Conservation (phyloP, 1,284 basidiomycete genomes). For the Pseudozyma pruni region DNA sequence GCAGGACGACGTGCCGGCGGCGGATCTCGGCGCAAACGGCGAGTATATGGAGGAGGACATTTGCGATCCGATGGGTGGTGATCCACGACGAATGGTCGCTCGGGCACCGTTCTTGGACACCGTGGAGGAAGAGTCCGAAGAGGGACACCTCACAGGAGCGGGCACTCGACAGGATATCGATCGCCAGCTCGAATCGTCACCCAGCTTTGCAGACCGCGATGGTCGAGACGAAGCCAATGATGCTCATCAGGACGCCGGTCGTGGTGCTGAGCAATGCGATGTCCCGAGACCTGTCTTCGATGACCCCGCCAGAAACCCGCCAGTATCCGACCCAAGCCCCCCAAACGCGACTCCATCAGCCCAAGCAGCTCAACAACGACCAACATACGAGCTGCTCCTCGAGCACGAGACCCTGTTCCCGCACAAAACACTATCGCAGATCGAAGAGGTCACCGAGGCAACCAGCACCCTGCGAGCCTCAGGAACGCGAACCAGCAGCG, state of each 20-base stretch:
- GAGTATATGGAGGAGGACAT: not conserved
- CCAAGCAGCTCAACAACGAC: constrained; percentile 1
- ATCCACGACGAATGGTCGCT: constrained; percentile 11
- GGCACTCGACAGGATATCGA: too few relatives aligned
- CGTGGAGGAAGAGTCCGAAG: constrained; percentile 25
- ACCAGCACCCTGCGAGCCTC: constrained; percentile 8
- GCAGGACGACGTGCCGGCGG: not conserved
- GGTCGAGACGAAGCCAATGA: too few relatives aligned
- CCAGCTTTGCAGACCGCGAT: too few relatives aligned
- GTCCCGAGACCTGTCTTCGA: too few relatives aligned
- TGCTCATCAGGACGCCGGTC: too few relatives aligned
- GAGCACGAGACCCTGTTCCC: constrained; percentile 36
- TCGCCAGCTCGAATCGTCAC: too few relatives aligned
- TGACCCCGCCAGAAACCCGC: too few relatives aligned
- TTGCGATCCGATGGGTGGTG: constrained; percentile 9
- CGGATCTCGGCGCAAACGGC: not conserved
- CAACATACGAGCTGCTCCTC: constrained; percentile 1
- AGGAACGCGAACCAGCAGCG: constrained; percentile 12
- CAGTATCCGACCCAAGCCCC: too few relatives aligned
- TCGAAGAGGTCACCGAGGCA: constrained; percentile 29
- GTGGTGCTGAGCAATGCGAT: too few relatives aligned
- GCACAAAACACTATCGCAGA: constrained; percentile 30
- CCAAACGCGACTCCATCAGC: constrained; percentile 1
- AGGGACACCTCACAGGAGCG: not conserved
- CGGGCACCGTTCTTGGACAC: constrained; percentile 34